Evolutionary conservation across 2,329 filamentous ascomycete genomes (phyloP).

Genomic region (Aspergillus calidoustus): DNA sequence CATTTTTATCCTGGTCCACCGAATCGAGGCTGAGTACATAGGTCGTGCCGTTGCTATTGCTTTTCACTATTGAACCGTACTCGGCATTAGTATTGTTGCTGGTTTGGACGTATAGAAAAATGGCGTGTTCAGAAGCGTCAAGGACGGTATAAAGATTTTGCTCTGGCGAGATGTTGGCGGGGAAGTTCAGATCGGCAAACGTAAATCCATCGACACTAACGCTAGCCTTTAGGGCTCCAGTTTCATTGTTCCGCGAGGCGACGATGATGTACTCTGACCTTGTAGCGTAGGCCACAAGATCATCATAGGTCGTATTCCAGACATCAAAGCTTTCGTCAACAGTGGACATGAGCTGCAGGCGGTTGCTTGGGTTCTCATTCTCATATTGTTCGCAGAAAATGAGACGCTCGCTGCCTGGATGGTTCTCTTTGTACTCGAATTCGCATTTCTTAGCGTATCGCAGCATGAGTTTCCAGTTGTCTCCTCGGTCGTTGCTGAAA

Average conservation of each 20-base stretch:
- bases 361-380: conserved; percentile 66
- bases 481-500: conserved; percentile 76
- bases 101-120: conserved; percentile 91
- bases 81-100: conserved; percentile 67
- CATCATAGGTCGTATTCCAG: conserved; percentile 66
- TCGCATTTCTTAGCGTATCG: conserved; percentile 81
- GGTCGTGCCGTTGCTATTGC: conserved; percentile 96
- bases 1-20: conserved; percentile 77
- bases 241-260: conserved; percentile 68
- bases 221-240: conserved; percentile 74
- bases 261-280: conserved; percentile 98
- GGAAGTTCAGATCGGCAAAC: conserved; percentile 86
- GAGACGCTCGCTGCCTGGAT: conserved; percentile 65
- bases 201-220: conserved; percentile 81
- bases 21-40: conserved; percentile 82
- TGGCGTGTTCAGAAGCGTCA: conserved; percentile 90
- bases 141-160: conserved; percentile 89
- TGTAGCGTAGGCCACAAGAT: conserved; percentile 84
- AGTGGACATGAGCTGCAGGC: conserved; percentile 68
- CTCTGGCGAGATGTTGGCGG: conserved; percentile 78
- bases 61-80: conserved; percentile 91
- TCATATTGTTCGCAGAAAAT: conserved; percentile 67
- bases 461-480: conserved; percentile 75
- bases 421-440: conserved; percentile 73
- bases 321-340: conserved; percentile 79